Evolutionary conservation across 805 yeast species (phyloP).

Genomic region (Candida ulmi): DNA sequence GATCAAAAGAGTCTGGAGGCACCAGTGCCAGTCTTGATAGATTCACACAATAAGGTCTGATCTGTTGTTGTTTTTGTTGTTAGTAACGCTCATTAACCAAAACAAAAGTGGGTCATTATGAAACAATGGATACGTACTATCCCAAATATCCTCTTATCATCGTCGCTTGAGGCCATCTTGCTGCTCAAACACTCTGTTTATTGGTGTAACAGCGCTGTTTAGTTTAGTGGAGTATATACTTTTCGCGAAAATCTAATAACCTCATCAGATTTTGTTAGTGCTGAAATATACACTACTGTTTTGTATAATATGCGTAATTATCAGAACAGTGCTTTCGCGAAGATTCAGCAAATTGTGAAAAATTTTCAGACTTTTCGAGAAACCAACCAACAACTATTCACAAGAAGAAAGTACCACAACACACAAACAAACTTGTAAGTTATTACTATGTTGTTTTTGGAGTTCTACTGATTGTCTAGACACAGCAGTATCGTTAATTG

Average conservation of each 20-base stretch:
- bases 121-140: conserved; percentile 9
- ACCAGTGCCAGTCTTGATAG: conserved; percentile 39
- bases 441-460: not conserved
- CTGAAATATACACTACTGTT: not conserved
- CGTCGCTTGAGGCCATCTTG: conserved; percentile 8
- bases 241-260: no score
- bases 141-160: conserved; percentile 13
- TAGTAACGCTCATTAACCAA: no score
- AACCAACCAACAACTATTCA: no score
- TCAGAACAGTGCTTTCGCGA: not conserved
- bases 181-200: not conserved
- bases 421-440: conserved; percentile 1
- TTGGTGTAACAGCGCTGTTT: no score
- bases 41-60: conserved; percentile 38
- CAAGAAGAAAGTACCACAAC: no score
- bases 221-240: no score
- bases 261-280: no score
- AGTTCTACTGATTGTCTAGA: not conserved
- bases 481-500: no score
- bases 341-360: conserved; percentile 1
- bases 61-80: conserved; percentile 4
- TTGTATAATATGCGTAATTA: not conserved
- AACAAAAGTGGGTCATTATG: no score
- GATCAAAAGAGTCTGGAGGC: conserved; percentile 28
- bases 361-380: conserved; percentile 4